Percentiles rank a stretch among this genome's conserved stretches.
Evolutionary conservation across 2,329 filamentous ascomycete species (phyloP).

Genomic region (Juglanconis juglandina): DNA sequence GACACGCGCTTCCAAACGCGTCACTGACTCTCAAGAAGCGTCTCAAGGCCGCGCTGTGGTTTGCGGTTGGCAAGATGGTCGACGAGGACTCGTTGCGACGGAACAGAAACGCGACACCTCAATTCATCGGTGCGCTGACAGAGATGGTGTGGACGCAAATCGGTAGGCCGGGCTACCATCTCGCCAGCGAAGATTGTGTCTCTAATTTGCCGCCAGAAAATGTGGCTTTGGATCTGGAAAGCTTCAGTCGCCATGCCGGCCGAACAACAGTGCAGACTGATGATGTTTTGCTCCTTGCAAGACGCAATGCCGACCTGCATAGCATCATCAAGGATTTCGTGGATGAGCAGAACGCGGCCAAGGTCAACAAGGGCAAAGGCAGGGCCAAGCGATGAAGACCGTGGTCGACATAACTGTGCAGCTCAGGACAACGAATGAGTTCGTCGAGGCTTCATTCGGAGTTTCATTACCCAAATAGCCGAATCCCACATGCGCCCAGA

Average conservation of each 20-base stretch:
- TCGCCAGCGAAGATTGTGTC: no score
- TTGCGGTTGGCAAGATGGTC: conserved; percentile 79
- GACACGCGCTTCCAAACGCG: conserved; percentile 3
- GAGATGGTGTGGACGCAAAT: conserved; percentile 87
- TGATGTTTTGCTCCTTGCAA: conserved; percentile 81
- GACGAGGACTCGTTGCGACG: conserved; percentile 74
- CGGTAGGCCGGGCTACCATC: conserved; percentile 47
- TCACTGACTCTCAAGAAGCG: conserved; percentile 46
- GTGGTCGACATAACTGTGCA: neutral
- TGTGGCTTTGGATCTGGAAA: conserved; percentile 55
- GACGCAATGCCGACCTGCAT: conserved; percentile 83
- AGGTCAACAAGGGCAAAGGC: conserved; percentile 28
- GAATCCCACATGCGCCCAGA: no score
- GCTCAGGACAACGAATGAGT: no score
- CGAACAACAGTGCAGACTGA: conserved; percentile 76
- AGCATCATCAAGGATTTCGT: conserved; percentile 68
- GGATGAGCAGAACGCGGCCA: conserved; percentile 53
- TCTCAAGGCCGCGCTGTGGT: conserved; percentile 82
- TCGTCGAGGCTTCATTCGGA: no score
- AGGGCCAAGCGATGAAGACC: conserved; percentile 29
- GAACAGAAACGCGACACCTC: conserved; percentile 82
- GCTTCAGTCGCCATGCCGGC: conserved; percentile 69
- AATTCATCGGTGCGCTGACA: conserved; percentile 82
- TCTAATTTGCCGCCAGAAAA: conserved; percentile 39
- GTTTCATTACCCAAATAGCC: no score